Percentiles rank a stretch among this genome's conserved stretches.
Evolutionary conservation across 2,329 filamentous ascomycete species (phyloP).

Genomic region (Cladophialophora bantiana): DNA sequence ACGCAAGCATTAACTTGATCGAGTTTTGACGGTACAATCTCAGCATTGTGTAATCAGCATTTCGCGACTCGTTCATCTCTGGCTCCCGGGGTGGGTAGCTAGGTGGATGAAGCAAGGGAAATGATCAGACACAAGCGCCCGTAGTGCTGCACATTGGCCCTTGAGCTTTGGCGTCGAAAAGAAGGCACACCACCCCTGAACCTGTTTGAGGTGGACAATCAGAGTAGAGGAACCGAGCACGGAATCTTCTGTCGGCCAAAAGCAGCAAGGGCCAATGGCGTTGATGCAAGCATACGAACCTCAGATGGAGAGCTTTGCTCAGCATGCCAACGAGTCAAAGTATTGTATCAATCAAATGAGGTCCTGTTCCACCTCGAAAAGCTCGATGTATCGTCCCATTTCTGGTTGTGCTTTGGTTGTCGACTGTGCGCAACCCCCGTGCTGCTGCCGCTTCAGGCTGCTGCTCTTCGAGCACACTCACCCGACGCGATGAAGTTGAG

Average conservation of each 20-base stretch:
- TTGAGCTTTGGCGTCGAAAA: conserved; percentile 11
- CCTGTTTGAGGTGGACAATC: neutral
- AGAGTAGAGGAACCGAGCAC: conserved; percentile 24
- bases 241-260: conserved; percentile 19
- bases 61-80: conserved; percentile 41
- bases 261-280: conserved; percentile 33
- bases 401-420: conserved; percentile 7
- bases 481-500: conserved; percentile 91
- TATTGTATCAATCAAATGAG: conserved; percentile 45
- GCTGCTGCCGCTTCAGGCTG: conserved; percentile 68
- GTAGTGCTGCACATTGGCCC: conserved; percentile 73
- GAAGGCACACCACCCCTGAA: neutral
- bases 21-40: conserved; percentile 95
- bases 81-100: conserved; percentile 38
- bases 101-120: conserved; percentile 60
- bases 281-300: conserved; percentile 43
- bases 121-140: conserved; percentile 70
- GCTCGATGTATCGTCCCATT: neutral
- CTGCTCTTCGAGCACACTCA: conserved; percentile 65
- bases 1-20: conserved; percentile 99
- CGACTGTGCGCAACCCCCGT: conserved; percentile 3
- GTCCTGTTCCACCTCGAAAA: conserved; percentile 25
- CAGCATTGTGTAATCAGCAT: conserved; percentile 65
- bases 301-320: conserved; percentile 34
- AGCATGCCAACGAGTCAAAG: conserved; percentile 6